Evolutionary conservation across 306 rosid genomes (phyloP), one percentile per base, ranked within the genome.

Genomic region (Prunus padus): DNA sequence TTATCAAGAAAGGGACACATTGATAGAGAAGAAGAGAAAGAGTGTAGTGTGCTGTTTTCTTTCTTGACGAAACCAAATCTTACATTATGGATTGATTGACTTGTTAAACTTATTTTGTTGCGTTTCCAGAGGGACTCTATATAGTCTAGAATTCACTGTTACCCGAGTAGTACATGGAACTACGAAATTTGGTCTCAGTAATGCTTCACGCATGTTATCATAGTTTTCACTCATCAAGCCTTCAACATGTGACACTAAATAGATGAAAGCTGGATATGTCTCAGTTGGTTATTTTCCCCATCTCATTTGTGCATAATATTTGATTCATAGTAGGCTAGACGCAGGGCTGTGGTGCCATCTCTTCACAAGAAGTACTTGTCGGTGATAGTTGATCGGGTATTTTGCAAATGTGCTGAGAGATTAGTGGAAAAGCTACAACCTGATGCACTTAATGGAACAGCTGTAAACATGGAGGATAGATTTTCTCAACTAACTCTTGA

Each of bases 341-440:
- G 97, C 80, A 86, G 98, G 88, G 98, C 97, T 67, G 93, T 95
- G 85, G 97, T 92, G 85, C 93, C 99, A 42, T 95, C 99, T 52
- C 99, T 95, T 80, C 97, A 92, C 75, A 95, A 85, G 82, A 89
- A 91, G 71, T 95, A 92, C 91, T 85, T 92, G 84, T 89, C 99
- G 2, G 79, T 90, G 79, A 89, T 95, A 63, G 96, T 95, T 61
- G 97, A 92, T 81, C 89, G 90, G 66, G 99, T 95, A 23, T 90
- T 95, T 66, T 87, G 93, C 85, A 88, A 79, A 85, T 92, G 97
- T 84, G 93, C 97, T 9, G 89, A 84, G 84, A 90, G 97, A 80
- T 81, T 95, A 85, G 97, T 95, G 83, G 93, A 92, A 88, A 95
- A 89, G 87, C 91, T 95, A 67, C 87, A 88, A 73, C 4, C 79